Base-by-base conservation (phyloP, 805 yeast species). In the Pichia deserticola region DNA sequence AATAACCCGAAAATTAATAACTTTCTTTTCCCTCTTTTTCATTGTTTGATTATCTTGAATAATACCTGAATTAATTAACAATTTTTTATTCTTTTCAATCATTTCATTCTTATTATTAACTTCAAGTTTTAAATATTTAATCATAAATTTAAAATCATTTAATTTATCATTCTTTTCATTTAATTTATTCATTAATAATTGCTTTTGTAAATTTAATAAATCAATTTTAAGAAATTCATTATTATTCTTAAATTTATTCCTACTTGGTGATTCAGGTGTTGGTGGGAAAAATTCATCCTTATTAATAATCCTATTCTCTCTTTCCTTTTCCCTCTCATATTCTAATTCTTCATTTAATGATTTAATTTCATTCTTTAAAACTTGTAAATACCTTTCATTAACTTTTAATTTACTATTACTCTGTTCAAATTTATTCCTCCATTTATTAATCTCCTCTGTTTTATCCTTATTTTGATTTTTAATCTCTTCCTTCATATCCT, bases 141-240 rank as follows among this genome's bases (percentile, higher is more conserved):
- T 60, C 53, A 62, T 60, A 53, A 63, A 71, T 51, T 58, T 65
- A 50, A 71, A 61, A 53, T 71, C 75, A 9, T 63, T 58, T 27
- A 62, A 60, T 40, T 57, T 51, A 40, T 67, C 64, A 44, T 69
- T 65, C 47, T 72, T 60, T 50, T 78, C 80, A 42, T 71, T 71
- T 43, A 77, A 63, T 55, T 73, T 76, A 47, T 79, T 72, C 54
- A 66, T 72, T 60, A 72, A 75, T 49, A 74, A 69, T 35, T 71
- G 71, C 52, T 71, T 62, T 58, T 77, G 78, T 44, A 67, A 66
- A 42, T 70, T 69, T 35, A 70, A 59, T 12, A 68, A 55, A 20
- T 54, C 58, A 20, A 61, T 9, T 20, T 50, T 55, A 25, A 6
- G 1, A 7, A 30, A 30, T 30, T 35, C 34, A 7, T 4, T n/a